phyloP scores from a whole-genome alignment of 169 alveolate genomes.

The Eimeria tenella region DNA sequence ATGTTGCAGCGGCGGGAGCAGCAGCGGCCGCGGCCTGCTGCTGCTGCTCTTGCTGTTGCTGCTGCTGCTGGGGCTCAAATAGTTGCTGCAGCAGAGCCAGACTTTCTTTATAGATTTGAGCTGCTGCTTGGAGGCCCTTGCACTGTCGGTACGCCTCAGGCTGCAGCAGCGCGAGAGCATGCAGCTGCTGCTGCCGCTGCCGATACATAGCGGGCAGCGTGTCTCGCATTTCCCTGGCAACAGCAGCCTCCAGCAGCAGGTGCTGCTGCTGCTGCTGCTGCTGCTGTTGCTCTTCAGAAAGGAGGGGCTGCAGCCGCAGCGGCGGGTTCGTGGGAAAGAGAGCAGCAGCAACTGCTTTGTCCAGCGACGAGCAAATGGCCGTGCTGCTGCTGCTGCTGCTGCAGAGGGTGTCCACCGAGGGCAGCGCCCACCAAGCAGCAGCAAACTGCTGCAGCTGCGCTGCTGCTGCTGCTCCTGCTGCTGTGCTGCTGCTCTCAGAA shows the following conservation, averaged over 20 bases:
- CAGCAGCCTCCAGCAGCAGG: constrained; percentile 26
- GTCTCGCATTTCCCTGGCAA: not conserved
- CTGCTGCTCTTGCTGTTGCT: not conserved
- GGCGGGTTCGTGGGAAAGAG: constrained; percentile 18
- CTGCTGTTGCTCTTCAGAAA: not conserved
- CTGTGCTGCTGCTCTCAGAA: constrained; percentile 10
- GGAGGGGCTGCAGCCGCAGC: not conserved
- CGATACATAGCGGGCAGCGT: constrained; percentile 26
- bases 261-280: constrained; percentile 31
- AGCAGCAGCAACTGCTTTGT: constrained; percentile 10
- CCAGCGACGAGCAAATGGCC: constrained; percentile 33
- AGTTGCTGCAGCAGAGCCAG: constrained; percentile 49
- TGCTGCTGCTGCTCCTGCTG: constrained; percentile 4
- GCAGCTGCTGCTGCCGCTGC: constrained; percentile 20
- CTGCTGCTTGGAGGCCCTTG: constrained; percentile 33
- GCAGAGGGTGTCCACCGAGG: constrained; percentile 57
- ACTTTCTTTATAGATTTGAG: not conserved
- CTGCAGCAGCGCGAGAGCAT: constrained; percentile 60
- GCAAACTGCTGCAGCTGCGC: constrained; percentile 62
- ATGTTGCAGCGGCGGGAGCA: not conserved
- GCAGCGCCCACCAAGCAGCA: constrained; percentile 60
- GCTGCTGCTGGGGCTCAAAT: constrained; percentile 33
- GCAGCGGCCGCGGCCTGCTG: not conserved
- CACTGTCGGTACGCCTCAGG: constrained; percentile 59
- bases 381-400: constrained; percentile 70